phyloP scores from a whole-genome alignment of 805 yeast genomes.

The Saturnispora galanensis region DNA sequence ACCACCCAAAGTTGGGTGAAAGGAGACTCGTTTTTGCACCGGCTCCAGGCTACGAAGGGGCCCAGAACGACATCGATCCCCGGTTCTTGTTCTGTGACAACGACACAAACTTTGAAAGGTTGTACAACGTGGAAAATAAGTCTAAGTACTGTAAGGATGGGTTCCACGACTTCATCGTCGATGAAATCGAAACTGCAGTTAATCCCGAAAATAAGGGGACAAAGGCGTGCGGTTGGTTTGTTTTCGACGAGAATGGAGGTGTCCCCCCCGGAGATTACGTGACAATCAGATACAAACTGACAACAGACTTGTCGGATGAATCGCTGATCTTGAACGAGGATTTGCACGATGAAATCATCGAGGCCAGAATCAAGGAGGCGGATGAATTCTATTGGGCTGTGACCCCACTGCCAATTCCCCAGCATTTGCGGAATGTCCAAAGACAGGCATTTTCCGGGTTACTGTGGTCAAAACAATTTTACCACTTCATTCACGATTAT shows the following conservation, averaged over 20 bases:
- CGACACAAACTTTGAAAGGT: constrained; percentile 64
- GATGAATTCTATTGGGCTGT: constrained; percentile 88
- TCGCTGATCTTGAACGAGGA: constrained; percentile 52
- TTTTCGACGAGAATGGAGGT: constrained; percentile 65
- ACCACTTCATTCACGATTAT: constrained; percentile 73
- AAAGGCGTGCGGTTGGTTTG: constrained; percentile 76
- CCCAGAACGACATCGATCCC: constrained; percentile 63
- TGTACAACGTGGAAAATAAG: constrained; percentile 57
- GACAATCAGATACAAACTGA: constrained; percentile 67
- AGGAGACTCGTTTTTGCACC: constrained; percentile 67
- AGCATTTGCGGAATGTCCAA: constrained; percentile 71
- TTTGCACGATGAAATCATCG: constrained; percentile 58
- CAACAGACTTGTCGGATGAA: constrained; percentile 24
- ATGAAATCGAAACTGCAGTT: constrained; percentile 46
- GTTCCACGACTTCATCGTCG: constrained; percentile 74
- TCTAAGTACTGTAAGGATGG: constrained; percentile 72
- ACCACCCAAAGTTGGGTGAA: constrained; percentile 61
- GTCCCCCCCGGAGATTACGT: constrained; percentile 84
- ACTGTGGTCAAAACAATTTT: constrained; percentile 89
- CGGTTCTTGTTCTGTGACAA: constrained; percentile 76
- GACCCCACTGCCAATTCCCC: constrained; percentile 75
- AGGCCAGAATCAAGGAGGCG: constrained; percentile 73
- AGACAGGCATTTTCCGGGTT: constrained; percentile 92
- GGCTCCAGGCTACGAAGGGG: constrained; percentile 62
- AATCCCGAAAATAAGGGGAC: constrained; percentile 72